A percentile compares a stretch with the other conserved stretches of the same genome.
Conservation (phyloP, 192 early-diverging fungal genomes). For the Lunasporangiospora selenospora region DNA sequence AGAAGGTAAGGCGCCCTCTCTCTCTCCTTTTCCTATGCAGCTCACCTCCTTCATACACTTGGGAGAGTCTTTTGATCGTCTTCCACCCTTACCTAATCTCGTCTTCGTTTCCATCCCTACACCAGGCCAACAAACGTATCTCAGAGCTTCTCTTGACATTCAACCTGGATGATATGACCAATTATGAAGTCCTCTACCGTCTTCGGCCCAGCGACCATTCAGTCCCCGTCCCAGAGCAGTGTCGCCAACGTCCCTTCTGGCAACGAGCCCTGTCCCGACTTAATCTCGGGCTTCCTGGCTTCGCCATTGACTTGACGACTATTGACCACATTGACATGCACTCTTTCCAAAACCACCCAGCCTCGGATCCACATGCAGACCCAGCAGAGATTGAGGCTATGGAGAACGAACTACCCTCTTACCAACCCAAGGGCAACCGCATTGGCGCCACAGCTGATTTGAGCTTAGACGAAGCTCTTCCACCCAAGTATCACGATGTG, state of each 20-base stretch:
- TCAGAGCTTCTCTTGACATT: constrained; percentile 11
- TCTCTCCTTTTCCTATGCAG: no score
- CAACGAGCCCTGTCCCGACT: constrained; percentile 12
- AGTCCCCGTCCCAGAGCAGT: not conserved
- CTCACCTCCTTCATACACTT: not conserved
- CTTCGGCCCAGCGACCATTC: constrained; percentile 6
- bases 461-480: constrained; percentile 11
- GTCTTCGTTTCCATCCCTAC: not conserved
- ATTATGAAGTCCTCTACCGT: constrained; percentile 34
- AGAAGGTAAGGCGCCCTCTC: constrained; percentile 16
- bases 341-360: constrained; percentile 36
- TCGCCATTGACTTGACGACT: constrained; percentile 27
- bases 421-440: constrained; percentile 16
- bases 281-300: constrained; percentile 25
- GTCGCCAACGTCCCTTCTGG: not conserved
- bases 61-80: not conserved
- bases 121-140: constrained; percentile 25
- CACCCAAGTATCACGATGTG: constrained; percentile 30
- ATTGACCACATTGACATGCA: constrained; percentile 37
- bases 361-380: constrained; percentile 27
- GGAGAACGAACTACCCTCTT: constrained; percentile 36
- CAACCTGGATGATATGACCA: constrained; percentile 39
- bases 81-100: not conserved
- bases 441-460: not conserved
- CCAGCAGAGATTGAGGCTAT: constrained; percentile 27